These are phyloP conservation scores for Ulmus americana DNA, from an alignment of 331 rosid genomes.

Conservation along the genomic window DNA sequence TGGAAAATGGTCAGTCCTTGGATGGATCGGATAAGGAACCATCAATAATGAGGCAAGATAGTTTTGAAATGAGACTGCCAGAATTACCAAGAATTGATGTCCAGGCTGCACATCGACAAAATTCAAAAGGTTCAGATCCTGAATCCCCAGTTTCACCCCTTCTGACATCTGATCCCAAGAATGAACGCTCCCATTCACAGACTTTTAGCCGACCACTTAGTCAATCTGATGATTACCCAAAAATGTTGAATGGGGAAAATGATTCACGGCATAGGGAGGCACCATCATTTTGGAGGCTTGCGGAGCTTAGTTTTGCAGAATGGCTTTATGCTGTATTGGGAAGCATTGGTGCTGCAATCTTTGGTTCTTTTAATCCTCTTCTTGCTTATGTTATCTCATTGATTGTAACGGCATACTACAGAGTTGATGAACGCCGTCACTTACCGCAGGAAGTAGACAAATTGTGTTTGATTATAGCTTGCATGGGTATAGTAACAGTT, in stretches of 20 bases:
- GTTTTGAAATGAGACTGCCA: constrained; percentile 94
- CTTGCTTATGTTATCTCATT: constrained; percentile 92
- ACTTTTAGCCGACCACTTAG: constrained; percentile 93
- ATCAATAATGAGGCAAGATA: constrained; percentile 83
- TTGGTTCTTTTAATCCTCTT: constrained; percentile 97
- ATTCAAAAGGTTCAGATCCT: constrained; percentile 86
- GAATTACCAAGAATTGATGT: constrained; percentile 95
- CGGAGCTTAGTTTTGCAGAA: constrained; percentile 91
- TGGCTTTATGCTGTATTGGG: constrained; percentile 98
- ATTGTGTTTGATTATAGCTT: constrained; percentile 94
- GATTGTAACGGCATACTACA: constrained; percentile 76
- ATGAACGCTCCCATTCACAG: constrained; percentile 97
- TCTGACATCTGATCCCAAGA: constrained; percentile 89
- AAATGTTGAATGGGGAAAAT: constrained; percentile 41
- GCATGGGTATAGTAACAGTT: constrained; percentile 95
- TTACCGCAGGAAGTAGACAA: constrained; percentile 55
- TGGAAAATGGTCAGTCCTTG: constrained; percentile 71
- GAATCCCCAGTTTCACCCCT: constrained; percentile 98
- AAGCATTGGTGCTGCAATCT: constrained; percentile 94
- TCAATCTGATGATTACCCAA: constrained; percentile 61
- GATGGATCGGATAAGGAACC: constrained; percentile 77
- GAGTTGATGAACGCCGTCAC: constrained; percentile 31
- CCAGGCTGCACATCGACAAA: constrained; percentile 57
- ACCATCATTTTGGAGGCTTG: constrained; percentile 94
- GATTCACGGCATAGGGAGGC: constrained; percentile 44